Evolutionary conservation across 2,329 filamentous ascomycete species (phyloP).

Genomic region (Alternaria panax): DNA sequence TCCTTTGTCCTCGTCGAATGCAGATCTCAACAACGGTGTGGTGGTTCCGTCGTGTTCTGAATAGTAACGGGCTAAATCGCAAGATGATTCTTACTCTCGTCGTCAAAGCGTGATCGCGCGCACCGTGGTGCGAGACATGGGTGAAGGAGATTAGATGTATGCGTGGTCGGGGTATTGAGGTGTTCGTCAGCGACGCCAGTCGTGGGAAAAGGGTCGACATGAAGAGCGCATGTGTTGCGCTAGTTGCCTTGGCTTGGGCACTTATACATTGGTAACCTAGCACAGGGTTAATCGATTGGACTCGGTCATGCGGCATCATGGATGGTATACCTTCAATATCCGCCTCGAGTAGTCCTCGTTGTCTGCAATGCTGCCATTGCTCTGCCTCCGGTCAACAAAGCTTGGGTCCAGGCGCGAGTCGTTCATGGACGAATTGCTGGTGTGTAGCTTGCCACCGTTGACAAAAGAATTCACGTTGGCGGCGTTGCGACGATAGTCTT

Average conservation of each 20-base stretch:
- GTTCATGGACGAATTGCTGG: slow-evolving; percentile 72
- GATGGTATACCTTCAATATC: slow-evolving; percentile 79
- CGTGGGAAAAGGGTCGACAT: slow-evolving; percentile 10
- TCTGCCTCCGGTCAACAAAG: slow-evolving; percentile 82
- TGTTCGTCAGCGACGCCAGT: slow-evolving; percentile 17
- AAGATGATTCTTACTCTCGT: slow-evolving; percentile 40
- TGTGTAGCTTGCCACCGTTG: slow-evolving; percentile 66
- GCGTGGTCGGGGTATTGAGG: slow-evolving; percentile 17
- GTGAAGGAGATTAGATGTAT: slow-evolving; percentile 28
- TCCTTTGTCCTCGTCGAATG: slow-evolving; percentile 15
- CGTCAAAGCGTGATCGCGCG: slow-evolving; percentile 42
- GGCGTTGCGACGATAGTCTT: slow-evolving; percentile 82
- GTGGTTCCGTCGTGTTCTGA: slow-evolving; percentile 20
- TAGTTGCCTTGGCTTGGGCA: slow-evolving; percentile 13
- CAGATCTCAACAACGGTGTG: slow-evolving; percentile 11
- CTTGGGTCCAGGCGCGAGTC: slow-evolving; percentile 87
- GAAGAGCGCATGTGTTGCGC: slow-evolving; percentile 11
- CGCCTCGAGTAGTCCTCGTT: slow-evolving; percentile 96
- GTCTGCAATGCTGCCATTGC: slow-evolving; percentile 95
- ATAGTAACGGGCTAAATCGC: slow-evolving; percentile 33
- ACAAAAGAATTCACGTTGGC: slow-evolving; percentile 78
- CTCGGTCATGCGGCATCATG: neutral
- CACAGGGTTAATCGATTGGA: slow-evolving; percentile 16
- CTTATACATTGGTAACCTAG: slow-evolving; percentile 49
- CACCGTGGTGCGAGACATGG: slow-evolving; percentile 31